phyloP scores from a whole-genome alignment of 164 flowering plant species.

The Cinnamomum micranthum region DNA sequence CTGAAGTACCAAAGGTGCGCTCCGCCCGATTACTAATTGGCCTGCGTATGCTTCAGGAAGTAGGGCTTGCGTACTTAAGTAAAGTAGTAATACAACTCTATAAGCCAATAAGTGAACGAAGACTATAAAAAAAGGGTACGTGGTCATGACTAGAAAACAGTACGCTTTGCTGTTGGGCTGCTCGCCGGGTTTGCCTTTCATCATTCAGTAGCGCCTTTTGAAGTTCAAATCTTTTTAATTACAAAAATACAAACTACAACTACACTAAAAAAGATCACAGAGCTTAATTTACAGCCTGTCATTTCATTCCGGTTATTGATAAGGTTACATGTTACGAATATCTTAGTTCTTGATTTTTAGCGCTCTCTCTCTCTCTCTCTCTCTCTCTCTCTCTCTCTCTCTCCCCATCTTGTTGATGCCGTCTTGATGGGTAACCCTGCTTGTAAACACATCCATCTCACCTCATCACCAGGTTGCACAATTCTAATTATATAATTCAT shows the following conservation, averaged over 20 bases:
- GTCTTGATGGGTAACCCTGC: too few species aligned
- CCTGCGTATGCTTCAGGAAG: background rate
- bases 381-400: too few species aligned
- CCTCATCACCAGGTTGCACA: too few species aligned
- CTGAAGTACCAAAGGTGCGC: background rate
- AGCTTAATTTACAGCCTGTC: too few species aligned
- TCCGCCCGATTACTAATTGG: background rate
- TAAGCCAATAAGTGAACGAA: background rate
- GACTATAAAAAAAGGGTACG: background rate
- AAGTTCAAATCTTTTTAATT: background rate
- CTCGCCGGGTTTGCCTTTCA: background rate
- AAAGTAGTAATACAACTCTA: background rate
- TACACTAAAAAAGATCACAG: background rate
- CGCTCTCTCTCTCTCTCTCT: too few species aligned
- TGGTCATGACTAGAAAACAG: background rate
- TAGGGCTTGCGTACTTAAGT: background rate
- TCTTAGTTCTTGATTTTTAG: too few species aligned
- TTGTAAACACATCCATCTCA: too few species aligned
- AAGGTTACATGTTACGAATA: too few species aligned
- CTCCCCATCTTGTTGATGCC: too few species aligned
- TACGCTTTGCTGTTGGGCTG: slow-evolving; percentile 4
- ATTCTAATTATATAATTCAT: too few species aligned
- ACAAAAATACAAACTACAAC: background rate
- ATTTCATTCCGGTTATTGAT: too few species aligned
- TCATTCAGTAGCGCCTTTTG: background rate